These are phyloP conservation scores for Candida nitratophila DNA, from an alignment of 805 yeast species.

Conservation along the genomic window DNA sequence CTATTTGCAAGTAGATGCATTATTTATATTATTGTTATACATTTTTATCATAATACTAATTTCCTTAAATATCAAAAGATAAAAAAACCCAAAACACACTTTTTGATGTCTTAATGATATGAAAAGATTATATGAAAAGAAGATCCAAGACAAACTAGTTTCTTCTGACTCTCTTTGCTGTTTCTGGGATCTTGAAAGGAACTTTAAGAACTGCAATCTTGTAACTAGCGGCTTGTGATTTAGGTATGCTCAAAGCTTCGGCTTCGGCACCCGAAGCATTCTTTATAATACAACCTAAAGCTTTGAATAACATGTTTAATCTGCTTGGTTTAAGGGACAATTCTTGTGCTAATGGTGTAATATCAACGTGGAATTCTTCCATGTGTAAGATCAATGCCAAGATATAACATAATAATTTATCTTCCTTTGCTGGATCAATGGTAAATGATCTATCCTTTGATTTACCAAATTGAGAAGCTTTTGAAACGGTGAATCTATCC, in stretches of 20 bases:
- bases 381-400: slow-evolving; percentile 68
- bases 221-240: slow-evolving; percentile 43
- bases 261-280: slow-evolving; percentile 68
- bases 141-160: not conserved
- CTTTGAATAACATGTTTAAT: slow-evolving; percentile 60
- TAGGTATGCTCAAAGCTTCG: slow-evolving; percentile 63
- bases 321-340: slow-evolving; percentile 73
- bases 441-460: slow-evolving; percentile 69
- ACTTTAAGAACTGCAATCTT: slow-evolving; percentile 80
- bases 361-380: slow-evolving; percentile 66
- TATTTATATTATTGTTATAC: no score
- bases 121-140: no score
- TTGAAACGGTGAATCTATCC: slow-evolving; percentile 60
- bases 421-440: slow-evolving; percentile 85
- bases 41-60: no score
- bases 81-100: no score
- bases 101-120: no score
- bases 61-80: no score
- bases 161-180: slow-evolving; percentile 47
- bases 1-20: no score
- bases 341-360: slow-evolving; percentile 80
- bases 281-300: slow-evolving; percentile 77
- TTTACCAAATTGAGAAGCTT: slow-evolving; percentile 61
- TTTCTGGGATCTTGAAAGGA: slow-evolving; percentile 84
- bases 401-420: slow-evolving; percentile 74